Evolutionary conservation across 352 stramenopile species (phyloP).

Genomic region (Phytophthora cryptogea): DNA sequence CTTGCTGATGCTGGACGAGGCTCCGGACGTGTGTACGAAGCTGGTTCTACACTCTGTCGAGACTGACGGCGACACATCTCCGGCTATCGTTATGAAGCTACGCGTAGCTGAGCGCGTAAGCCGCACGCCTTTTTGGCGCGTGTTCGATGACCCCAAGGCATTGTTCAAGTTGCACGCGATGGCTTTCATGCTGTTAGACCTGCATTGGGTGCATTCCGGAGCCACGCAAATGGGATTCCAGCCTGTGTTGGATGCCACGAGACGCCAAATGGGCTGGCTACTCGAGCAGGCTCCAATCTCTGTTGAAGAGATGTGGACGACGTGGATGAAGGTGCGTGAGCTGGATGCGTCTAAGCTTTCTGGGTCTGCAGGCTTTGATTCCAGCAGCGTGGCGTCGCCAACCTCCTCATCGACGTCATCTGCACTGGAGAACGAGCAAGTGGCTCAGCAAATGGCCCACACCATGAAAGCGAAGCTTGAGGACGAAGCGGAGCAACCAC

Average conservation of each 20-base stretch:
- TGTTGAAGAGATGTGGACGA: slow-evolving; percentile 87
- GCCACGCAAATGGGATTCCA: slow-evolving; percentile 88
- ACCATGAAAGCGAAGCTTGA: slow-evolving; percentile 20
- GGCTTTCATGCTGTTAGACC: slow-evolving; percentile 85
- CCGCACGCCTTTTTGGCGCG: slow-evolving; percentile 78
- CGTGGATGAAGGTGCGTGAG: slow-evolving; percentile 82
- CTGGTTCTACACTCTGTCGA: slow-evolving; percentile 65
- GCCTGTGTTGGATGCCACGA: slow-evolving; percentile 74
- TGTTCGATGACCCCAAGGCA: slow-evolving; percentile 72
- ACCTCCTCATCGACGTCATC: slow-evolving; percentile 26
- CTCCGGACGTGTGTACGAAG: slow-evolving; percentile 68
- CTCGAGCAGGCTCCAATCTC: slow-evolving; percentile 70
- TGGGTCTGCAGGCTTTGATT: slow-evolving; percentile 26
- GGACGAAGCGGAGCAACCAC: slow-evolving; percentile 14
- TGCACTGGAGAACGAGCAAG: slow-evolving; percentile 25
- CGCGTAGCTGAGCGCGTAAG: slow-evolving; percentile 80
- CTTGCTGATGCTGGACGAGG: slow-evolving; percentile 82
- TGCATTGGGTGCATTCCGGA: slow-evolving; percentile 82
- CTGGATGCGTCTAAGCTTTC: slow-evolving; percentile 66
- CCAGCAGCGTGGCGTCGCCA: slow-evolving; percentile 17
- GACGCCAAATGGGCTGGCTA: slow-evolving; percentile 82
- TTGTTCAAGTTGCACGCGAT: slow-evolving; percentile 84
- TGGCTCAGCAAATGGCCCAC: slow-evolving; percentile 28
- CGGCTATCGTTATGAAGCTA: slow-evolving; percentile 69
- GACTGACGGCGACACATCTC: slow-evolving; percentile 29